A percentile compares a stretch with the other conserved stretches of the same genome.
Evolutionary conservation across 169 alveolate genomes (phyloP).

Genomic region (Cryptosporidium sp.): DNA sequence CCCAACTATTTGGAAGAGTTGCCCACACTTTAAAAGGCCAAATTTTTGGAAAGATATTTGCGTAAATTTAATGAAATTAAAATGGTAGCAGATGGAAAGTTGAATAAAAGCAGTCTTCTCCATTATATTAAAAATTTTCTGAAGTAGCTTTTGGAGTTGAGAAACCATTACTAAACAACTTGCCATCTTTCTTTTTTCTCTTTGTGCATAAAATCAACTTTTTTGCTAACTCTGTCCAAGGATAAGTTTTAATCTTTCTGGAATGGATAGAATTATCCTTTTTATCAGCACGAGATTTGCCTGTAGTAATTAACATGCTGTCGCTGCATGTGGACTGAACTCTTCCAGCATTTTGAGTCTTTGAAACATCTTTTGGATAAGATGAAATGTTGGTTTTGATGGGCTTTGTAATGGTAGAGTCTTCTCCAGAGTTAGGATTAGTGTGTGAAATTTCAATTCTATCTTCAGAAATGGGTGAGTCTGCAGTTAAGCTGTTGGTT

Average conservation of each 20-base stretch:
- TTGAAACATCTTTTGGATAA: background rate
- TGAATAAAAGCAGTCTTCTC: background rate
- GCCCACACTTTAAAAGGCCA: background rate
- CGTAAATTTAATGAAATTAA: too few relatives aligned
- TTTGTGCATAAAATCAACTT: constrained; percentile 69
- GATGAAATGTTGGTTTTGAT: constrained; percentile 20
- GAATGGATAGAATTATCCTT: constrained; percentile 41
- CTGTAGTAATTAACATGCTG: constrained; percentile 33
- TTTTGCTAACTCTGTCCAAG: constrained; percentile 69
- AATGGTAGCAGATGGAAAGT: background rate
- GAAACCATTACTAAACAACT: constrained; percentile 15
- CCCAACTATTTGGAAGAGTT: background rate
- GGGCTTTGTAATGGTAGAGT: background rate
- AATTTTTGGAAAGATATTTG: background rate
- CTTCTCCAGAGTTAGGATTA: constrained; percentile 6
- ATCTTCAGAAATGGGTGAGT: constrained; percentile 66
- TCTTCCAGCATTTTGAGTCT: background rate
- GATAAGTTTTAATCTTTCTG: constrained; percentile 67
- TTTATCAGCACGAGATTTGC: background rate
- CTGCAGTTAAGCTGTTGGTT: constrained; percentile 64
- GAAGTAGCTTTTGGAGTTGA: constrained; percentile 43
- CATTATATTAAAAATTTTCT: constrained; percentile 7
- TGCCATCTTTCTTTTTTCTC: constrained; percentile 64
- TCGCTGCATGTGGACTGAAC: constrained; percentile 67
- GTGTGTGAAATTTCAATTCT: constrained; percentile 27